Base-by-base conservation (phyloP, 2,329 filamentous ascomycete species). In the Fusarium lyarnte region DNA sequence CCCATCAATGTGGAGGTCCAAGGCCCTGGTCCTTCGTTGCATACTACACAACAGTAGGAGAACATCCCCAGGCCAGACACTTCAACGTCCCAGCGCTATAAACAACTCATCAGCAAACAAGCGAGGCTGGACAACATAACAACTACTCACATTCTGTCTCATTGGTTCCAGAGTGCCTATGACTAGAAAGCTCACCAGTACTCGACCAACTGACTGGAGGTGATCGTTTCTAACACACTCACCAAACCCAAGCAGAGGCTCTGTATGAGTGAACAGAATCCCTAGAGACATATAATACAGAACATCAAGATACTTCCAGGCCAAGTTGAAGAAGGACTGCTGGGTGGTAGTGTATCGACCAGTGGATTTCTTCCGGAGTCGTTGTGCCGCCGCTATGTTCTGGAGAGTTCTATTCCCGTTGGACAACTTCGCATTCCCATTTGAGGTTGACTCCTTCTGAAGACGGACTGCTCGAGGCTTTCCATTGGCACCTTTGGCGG, bases 141-240 rank as follows among this genome's bases (percentile, higher is more conserved):
- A 31, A 14, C 10, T 10, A 65, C 76, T 62, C 47, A 78, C 77
- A 55, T 69, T 33, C 23, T 36, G 59, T 35, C 75, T 72, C 3
- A 77, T 25, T 9, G 77, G 72, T 55, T 78, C 77, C 31, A 76
- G 14, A 13, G 66, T 74, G 25, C 76, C 77, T 19, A 78, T 51
- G 8, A 70, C 38, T 21, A 69, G 55, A 54, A 75, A 78, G 47
- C 61, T 66, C 14, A 62, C 47, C n/a, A 78, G 27, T 33, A 72
- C 51, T 27, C 71, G 75, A 6, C 49, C 59, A 39, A 54, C 23
- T 61, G 43, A 58, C 36, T 53, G 51, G 33, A 55, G 29, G 35
- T 25, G n/a, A 19, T 14, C 29, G 21, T 43, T 39, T n/a, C 31
- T 52, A 11, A 17, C 31, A 35, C 25, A 25, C 19, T 43, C 17